Percentiles rank a stretch among this genome's conserved stretches.
These are phyloP conservation scores for Seminavis robusta DNA, from an alignment of 108 stramenopile genomes.

Conservation along the genomic window DNA sequence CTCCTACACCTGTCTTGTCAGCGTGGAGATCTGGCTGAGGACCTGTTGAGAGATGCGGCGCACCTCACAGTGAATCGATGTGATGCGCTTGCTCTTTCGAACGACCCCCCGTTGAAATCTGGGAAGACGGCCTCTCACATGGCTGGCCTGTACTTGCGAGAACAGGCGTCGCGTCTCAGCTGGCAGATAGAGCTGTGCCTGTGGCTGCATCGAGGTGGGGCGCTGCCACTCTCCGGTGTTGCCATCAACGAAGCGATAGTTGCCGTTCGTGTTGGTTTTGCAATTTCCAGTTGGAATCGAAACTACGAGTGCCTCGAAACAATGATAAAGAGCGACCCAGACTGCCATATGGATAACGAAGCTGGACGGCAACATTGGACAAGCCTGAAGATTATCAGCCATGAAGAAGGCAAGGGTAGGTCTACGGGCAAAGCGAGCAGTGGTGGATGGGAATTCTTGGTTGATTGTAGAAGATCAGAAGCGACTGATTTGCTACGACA, in stretches of 20 bases:
- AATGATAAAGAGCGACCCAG: constrained; percentile 68
- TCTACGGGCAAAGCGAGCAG: constrained; percentile 17
- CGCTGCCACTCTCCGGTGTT: constrained; percentile 51
- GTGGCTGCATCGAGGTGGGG: constrained; percentile 80
- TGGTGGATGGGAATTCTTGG: constrained; percentile 90
- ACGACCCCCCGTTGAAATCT: constrained; percentile 39
- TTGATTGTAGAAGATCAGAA: constrained; percentile 76
- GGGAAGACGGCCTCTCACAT: constrained; percentile 27
- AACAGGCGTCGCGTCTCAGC: constrained; percentile 41
- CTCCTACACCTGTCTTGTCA: constrained; percentile 46
- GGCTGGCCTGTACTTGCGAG: constrained; percentile 44
- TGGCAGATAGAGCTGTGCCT: constrained; percentile 84
- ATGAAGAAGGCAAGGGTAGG: constrained; percentile 19
- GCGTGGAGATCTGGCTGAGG: constrained; percentile 65
- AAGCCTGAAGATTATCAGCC: constrained; percentile 71
- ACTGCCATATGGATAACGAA: constrained; percentile 66
- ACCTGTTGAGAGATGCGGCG: constrained; percentile 59
- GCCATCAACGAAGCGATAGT: constrained; percentile 70
- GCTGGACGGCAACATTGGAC: constrained; percentile 71
- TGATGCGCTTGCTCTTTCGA: constrained; percentile 45
- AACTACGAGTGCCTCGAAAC: constrained; percentile 63
- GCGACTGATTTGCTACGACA: constrained; percentile 76
- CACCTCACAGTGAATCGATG: constrained; percentile 36
- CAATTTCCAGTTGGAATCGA: constrained; percentile 63
- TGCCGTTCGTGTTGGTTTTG: constrained; percentile 64